Conservation (phyloP, 257 asterid species). For the Anisodus acutangulus region DNA sequence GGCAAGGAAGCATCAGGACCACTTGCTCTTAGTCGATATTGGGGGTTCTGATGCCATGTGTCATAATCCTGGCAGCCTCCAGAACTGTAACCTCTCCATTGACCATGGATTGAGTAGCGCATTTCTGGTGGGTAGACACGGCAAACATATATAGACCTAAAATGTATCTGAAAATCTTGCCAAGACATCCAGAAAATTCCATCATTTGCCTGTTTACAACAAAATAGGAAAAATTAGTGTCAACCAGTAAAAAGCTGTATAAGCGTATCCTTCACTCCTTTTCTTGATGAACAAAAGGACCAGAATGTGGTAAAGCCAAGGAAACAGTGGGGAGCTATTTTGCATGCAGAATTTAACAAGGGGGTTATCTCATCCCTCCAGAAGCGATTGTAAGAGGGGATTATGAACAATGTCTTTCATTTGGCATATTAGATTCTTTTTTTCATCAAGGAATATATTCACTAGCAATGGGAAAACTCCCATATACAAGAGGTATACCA, state of each 20-base stretch:
- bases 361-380: background rate
- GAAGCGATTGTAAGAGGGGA: background rate
- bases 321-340: background rate
- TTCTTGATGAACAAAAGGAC: constrained; percentile 5
- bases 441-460: background rate
- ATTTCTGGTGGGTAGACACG: constrained; percentile 99
- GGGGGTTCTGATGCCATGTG: constrained; percentile 99
- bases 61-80: constrained; percentile 99
- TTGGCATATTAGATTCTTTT: background rate
- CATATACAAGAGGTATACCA: background rate
- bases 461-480: background rate
- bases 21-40: constrained; percentile 80
- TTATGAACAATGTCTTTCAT: background rate
- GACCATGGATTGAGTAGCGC: constrained; percentile 94
- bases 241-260: constrained; percentile 8
- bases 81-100: constrained; percentile 97
- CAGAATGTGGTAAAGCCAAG: constrained; percentile 10
- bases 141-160: constrained; percentile 94
- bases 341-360: background rate
- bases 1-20: constrained; percentile 94
- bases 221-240: background rate
- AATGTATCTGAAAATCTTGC: constrained; percentile 99
- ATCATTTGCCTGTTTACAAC: constrained; percentile 71
- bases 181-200: constrained; percentile 99
- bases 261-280: background rate